These are phyloP conservation scores for Suhomyces kilbournensis DNA, from an alignment of 805 yeast species.

Conservation along the genomic window DNA sequence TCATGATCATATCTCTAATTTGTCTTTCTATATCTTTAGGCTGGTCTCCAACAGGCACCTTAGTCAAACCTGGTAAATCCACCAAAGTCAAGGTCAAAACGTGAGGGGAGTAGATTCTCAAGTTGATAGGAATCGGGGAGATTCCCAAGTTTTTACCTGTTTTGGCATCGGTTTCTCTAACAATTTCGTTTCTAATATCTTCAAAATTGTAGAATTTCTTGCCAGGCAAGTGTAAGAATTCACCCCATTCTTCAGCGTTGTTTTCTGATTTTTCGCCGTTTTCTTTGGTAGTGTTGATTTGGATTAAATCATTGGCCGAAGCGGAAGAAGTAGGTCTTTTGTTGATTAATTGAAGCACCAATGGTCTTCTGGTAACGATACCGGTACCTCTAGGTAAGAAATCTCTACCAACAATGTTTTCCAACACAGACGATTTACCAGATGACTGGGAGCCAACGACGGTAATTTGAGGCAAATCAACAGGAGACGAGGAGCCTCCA, in stretches of 20 bases:
- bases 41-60: conserved; percentile 98
- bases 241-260: conserved; percentile 93
- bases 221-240: conserved; percentile 88
- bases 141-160: conserved; percentile 84
- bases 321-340: conserved; percentile 41
- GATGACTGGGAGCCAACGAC: conserved; percentile 91
- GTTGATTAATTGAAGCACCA: conserved; percentile 78
- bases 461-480: conserved; percentile 91
- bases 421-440: conserved; percentile 87
- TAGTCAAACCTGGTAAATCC: conserved; percentile 95
- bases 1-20: conserved; percentile 88
- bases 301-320: conserved; percentile 37
- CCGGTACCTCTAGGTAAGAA: conserved; percentile 92
- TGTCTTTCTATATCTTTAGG: conserved; percentile 95
- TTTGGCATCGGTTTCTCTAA: conserved; percentile 83
- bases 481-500: conserved; percentile 66
- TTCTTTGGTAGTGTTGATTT: conserved; percentile 42
- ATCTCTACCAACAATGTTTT: conserved; percentile 88
- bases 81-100: conserved; percentile 92
- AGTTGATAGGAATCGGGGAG: conserved; percentile 86
- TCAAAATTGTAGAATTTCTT: conserved; percentile 83
- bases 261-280: conserved; percentile 59
- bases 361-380: conserved; percentile 86
- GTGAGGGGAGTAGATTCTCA: conserved; percentile 90
- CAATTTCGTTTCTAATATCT: conserved; percentile 87